Evolutionary conservation across 169 alveolate genomes (phyloP).

Genomic region (Eimeria praecox): DNA sequence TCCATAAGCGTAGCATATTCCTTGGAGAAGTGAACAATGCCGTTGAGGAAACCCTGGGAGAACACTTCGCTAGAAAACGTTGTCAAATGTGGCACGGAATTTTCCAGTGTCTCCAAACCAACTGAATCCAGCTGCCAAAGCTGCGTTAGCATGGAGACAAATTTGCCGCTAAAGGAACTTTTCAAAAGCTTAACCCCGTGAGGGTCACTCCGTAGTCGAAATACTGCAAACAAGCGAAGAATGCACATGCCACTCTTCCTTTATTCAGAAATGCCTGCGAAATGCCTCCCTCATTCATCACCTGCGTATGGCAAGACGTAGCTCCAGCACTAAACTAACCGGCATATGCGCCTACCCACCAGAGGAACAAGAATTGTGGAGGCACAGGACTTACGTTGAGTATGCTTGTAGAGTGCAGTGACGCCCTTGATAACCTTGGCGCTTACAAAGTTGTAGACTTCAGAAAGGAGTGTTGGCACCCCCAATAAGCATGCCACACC

Average conservation of each 20-base stretch:
- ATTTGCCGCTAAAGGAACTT: conserved; percentile 27
- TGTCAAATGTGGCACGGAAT: not conserved
- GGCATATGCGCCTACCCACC: not conserved
- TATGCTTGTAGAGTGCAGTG: conserved; percentile 32
- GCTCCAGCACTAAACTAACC: not conserved
- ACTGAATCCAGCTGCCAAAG: conserved; percentile 67
- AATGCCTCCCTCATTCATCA: not conserved
- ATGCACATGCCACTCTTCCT: not conserved
- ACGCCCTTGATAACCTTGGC: conserved; percentile 11
- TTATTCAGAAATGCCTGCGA: not conserved
- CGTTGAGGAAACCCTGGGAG: conserved; percentile 50
- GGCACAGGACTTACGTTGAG: conserved; percentile 40
- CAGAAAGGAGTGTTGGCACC: conserved; percentile 21
- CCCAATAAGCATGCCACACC: conserved; percentile 69
- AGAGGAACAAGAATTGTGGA: not conserved
- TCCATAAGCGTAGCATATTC: conserved; percentile 42
- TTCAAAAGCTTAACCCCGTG: conserved; percentile 31
- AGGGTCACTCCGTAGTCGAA: conserved; percentile 47
- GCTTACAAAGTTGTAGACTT: conserved; percentile 15
- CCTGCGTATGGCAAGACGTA: not conserved
- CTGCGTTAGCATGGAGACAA: conserved; percentile 30
- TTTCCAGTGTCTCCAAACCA: conserved; percentile 12
- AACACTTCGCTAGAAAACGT: conserved; percentile 61
- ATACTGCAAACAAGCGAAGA: conserved; percentile 2
- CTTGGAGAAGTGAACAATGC: conserved; percentile 58